phyloP scores from a whole-genome alignment of 192 early-diverging fungal species.

The Coemansia javaensis region DNA sequence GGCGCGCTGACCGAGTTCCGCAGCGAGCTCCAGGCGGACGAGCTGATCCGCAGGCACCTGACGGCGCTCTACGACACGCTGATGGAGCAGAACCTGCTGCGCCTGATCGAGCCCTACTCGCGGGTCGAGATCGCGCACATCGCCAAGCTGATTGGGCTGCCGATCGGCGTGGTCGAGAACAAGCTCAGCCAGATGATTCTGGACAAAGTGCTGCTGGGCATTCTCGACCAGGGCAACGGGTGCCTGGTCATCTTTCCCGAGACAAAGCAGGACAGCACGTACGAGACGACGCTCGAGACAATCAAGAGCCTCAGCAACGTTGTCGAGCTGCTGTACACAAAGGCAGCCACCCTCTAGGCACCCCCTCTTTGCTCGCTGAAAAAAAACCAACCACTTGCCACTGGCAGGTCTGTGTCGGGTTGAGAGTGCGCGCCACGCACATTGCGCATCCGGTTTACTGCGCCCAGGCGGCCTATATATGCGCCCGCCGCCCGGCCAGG shows the following conservation, averaged over 20 bases:
- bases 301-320: constrained; percentile 95
- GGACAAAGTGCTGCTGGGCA: constrained; percentile 91
- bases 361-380: too few species aligned
- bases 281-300: constrained; percentile 88
- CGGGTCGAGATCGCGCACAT: constrained; percentile 95
- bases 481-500: too few species aligned
- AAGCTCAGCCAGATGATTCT: constrained; percentile 99
- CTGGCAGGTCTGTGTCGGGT: neutral
- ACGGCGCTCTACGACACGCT: constrained; percentile 92
- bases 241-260: constrained; percentile 95
- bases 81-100: constrained; percentile 92
- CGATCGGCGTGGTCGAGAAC: constrained; percentile 87
- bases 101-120: constrained; percentile 98
- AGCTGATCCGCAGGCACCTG: constrained; percentile 90
- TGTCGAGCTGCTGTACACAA: constrained; percentile 91
- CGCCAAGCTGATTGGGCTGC: constrained; percentile 87
- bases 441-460: too few species aligned
- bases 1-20: constrained; percentile 80
- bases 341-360: constrained; percentile 55
- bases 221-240: constrained; percentile 96
- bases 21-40: constrained; percentile 84
- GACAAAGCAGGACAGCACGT: constrained; percentile 82
- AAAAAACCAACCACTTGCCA: too few species aligned
- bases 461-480: too few species aligned
- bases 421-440: too few species aligned